Percentiles rank a stretch among this genome's conserved stretches.
Evolutionary conservation across 768 basidiomycete genomes (phyloP).

Genomic region (Boletus tylopilopsis): DNA sequence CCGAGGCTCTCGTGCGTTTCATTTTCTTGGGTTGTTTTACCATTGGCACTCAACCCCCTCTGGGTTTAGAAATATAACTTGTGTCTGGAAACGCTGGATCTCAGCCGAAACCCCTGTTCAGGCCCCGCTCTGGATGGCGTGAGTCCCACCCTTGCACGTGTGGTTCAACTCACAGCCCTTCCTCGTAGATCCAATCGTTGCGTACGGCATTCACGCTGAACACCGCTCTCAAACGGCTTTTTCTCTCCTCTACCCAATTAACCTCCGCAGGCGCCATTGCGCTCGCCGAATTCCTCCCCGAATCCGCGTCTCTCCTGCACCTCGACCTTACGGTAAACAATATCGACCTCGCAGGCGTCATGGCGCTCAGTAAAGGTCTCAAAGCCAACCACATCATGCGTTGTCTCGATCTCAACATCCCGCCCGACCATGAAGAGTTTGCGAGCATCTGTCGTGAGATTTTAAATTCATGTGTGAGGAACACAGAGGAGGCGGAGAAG

Average conservation of each 20-base stretch:
- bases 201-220: constrained; percentile 93
- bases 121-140: constrained; percentile 91
- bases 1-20: constrained; percentile 78
- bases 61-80: constrained; percentile 86
- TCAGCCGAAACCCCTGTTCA: constrained; percentile 91
- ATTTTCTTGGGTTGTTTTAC: neutral
- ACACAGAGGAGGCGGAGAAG: constrained; percentile 83
- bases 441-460: constrained; percentile 88
- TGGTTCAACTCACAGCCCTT: neutral
- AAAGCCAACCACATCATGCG: constrained; percentile 83
- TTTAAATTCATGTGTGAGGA: constrained; percentile 83
- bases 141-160: constrained; percentile 24
- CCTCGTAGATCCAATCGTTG: constrained; percentile 69
- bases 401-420: constrained; percentile 91
- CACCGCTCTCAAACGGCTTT: constrained; percentile 85
- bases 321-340: constrained; percentile 85
- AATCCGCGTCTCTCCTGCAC: constrained; percentile 81
- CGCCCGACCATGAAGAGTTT: constrained; percentile 78
- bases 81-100: constrained; percentile 87
- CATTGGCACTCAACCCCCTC: neutral
- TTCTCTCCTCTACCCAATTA: constrained; percentile 81
- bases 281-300: constrained; percentile 93
- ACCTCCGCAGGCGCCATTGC: constrained; percentile 86
- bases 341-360: constrained; percentile 85
- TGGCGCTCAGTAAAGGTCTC: constrained; percentile 86